Conservation (phyloP, 1,284 basidiomycete species). For the Phylloboletellus chloephorus region DNA sequence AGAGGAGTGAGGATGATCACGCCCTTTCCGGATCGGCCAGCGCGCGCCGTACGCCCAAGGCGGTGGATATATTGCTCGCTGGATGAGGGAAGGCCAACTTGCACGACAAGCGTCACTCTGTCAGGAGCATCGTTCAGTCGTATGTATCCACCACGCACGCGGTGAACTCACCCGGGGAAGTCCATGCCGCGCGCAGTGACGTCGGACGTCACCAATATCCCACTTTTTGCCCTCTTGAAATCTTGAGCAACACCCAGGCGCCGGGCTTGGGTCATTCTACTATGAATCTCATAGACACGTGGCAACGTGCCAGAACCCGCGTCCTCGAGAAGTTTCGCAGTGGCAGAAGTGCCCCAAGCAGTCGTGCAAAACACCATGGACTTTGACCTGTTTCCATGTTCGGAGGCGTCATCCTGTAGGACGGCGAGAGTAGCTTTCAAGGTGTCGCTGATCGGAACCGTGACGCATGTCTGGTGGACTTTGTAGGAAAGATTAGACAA, state of each 20-base stretch:
- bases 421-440: constrained; percentile 39
- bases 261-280: constrained; percentile 39
- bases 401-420: constrained; percentile 32
- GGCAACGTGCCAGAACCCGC: constrained; percentile 33
- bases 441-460: constrained; percentile 40
- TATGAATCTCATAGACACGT: constrained; percentile 44
- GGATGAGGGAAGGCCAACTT: constrained; percentile 74
- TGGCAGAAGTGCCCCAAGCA: constrained; percentile 55
- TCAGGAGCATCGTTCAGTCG: constrained; percentile 15
- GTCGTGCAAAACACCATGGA: constrained; percentile 66
- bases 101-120: constrained; percentile 55
- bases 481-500: neutral
- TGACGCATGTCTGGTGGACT: constrained; percentile 50
- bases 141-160: constrained; percentile 44
- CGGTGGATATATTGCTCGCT: constrained; percentile 86
- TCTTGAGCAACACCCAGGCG: constrained; percentile 45
- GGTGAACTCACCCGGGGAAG: constrained; percentile 64
- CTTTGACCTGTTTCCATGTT: constrained; percentile 33
- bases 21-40: constrained; percentile 64
- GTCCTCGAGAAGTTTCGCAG: constrained; percentile 41
- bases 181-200: constrained; percentile 90
- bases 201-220: constrained; percentile 78
- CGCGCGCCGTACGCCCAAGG: constrained; percentile 87
- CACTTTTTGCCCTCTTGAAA: constrained; percentile 46
- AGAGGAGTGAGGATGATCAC: constrained; percentile 53